Conservation (phyloP, 2,329 filamentous ascomycete species). For the Phialocephala sp. region DNA sequence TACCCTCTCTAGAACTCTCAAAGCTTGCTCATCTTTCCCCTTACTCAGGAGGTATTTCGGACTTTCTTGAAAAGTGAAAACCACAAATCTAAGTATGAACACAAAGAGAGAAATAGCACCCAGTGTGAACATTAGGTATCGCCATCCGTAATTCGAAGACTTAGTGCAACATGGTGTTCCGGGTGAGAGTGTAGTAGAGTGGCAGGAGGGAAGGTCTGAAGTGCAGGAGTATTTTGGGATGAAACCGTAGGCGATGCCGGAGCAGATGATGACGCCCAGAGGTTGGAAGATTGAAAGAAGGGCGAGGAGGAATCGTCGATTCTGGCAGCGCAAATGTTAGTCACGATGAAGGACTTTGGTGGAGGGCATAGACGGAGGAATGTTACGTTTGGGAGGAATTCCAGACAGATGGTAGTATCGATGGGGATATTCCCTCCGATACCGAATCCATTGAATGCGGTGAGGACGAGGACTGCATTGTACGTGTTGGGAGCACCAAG, state of each 20-base stretch:
- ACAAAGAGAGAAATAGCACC: constrained; percentile 59
- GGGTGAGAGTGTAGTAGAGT: constrained; percentile 15
- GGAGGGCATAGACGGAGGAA: background rate
- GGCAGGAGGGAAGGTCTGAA: constrained; percentile 14
- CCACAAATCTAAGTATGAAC: constrained; percentile 59
- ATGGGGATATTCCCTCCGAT: constrained; percentile 41
- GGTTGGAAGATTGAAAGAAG: constrained; percentile 38
- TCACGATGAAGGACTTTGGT: constrained; percentile 1
- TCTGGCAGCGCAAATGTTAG: constrained; percentile 19
- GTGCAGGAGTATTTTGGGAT: constrained; percentile 33
- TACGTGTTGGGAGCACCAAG: constrained; percentile 32
- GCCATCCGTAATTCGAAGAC: constrained; percentile 61
- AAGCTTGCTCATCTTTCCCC: constrained; percentile 57
- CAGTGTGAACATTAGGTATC: constrained; percentile 61
- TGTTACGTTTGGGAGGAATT: constrained; percentile 37
- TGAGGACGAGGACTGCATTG: constrained; percentile 28
- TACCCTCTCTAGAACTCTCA: constrained; percentile 59
- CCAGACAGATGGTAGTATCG: constrained; percentile 39
- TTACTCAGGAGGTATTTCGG: constrained; percentile 64
- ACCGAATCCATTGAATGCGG: constrained; percentile 34
- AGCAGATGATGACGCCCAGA: constrained; percentile 35
- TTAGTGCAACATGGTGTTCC: constrained; percentile 43
- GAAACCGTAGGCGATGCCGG: constrained; percentile 36
- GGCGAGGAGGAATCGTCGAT: constrained; percentile 34
- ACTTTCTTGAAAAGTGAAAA: constrained; percentile 62